Conservation (phyloP, 2,329 filamentous ascomycete genomes). For the Fonsecaea multimorphosa region DNA sequence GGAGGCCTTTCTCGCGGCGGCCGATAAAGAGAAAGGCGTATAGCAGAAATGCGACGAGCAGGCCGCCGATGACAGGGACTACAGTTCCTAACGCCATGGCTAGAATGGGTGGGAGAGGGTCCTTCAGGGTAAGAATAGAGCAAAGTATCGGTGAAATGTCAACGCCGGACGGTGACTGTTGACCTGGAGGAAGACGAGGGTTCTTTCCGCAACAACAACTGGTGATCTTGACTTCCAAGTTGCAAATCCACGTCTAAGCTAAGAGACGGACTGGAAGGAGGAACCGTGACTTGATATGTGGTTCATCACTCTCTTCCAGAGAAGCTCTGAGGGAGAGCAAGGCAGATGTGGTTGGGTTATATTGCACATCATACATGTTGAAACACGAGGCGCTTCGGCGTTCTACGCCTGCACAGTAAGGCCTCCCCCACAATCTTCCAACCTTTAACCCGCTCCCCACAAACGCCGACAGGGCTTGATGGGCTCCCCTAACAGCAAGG, state of each 20-base stretch:
- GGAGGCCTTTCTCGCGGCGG: conserved; percentile 32
- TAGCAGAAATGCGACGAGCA: conserved; percentile 26
- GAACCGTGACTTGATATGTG: not conserved
- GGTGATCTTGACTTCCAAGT: not conserved
- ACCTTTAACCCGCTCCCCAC: not conserved
- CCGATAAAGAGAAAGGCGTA: conserved; percentile 32
- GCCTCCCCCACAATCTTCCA: not conserved
- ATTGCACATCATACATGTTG: no score
- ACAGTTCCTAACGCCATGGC: conserved; percentile 12
- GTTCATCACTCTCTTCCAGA: not conserved
- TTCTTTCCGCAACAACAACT: not conserved
- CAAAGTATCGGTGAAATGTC: not conserved
- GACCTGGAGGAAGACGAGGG: not conserved
- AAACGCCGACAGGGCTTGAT: not conserved
- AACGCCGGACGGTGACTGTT: not conserved
- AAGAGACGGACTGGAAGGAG: not conserved
- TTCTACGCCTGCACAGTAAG: not conserved
- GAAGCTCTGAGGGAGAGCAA: not conserved
- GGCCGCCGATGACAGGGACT: conserved; percentile 17
- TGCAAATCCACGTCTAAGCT: not conserved
- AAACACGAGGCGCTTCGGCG: no score
- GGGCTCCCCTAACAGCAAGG: not conserved
- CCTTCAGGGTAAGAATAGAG: not conserved
- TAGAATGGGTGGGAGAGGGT: not conserved
- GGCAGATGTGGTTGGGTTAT: not conserved